Conservation (phyloP, 805 yeast species). For the Kockiozyma suomiensis region DNA sequence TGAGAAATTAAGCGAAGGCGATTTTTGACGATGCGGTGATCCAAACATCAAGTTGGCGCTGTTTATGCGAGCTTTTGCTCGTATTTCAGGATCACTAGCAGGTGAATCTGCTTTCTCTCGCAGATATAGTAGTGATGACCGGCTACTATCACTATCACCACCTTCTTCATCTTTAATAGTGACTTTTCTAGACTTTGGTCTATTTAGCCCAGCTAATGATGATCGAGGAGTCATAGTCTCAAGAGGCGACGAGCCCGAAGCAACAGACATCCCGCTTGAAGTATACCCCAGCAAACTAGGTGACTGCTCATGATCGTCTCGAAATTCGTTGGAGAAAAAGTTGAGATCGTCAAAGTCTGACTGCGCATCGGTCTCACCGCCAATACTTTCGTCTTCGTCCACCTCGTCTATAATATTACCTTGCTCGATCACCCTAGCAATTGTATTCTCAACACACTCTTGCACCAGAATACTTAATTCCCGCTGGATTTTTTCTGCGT, state of each 20-base stretch:
- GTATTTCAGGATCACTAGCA: constrained; percentile 27
- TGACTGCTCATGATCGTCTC: constrained; percentile 33
- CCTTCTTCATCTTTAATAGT: constrained; percentile 27
- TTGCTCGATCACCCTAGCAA: constrained; percentile 53
- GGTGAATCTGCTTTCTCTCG: constrained; percentile 34
- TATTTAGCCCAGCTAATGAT: background rate
- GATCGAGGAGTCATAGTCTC: constrained; percentile 16
- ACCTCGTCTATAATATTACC: constrained; percentile 31
- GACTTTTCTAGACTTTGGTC: constrained; percentile 22
- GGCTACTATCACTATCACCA: constrained; percentile 33
- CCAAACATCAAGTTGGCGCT: constrained; percentile 26
- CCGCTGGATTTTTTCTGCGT: constrained; percentile 71
- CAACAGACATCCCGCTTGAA: constrained; percentile 21
- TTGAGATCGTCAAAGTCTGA: constrained; percentile 29
- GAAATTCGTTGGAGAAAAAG: constrained; percentile 18
- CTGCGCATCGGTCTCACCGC: constrained; percentile 30
- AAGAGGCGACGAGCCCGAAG: constrained; percentile 28
- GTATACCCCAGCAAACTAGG: constrained; percentile 17
- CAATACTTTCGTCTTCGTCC: constrained; percentile 32
- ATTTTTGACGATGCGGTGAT: constrained; percentile 32
- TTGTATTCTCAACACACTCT: constrained; percentile 62
- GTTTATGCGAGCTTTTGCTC: constrained; percentile 16
- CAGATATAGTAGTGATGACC: constrained; percentile 25
- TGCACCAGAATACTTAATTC: constrained; percentile 77
- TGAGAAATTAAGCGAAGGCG: constrained; percentile 27